Evolutionary conservation across 179 eudicot genomes (phyloP).

Genomic region (Silene coronaria): DNA sequence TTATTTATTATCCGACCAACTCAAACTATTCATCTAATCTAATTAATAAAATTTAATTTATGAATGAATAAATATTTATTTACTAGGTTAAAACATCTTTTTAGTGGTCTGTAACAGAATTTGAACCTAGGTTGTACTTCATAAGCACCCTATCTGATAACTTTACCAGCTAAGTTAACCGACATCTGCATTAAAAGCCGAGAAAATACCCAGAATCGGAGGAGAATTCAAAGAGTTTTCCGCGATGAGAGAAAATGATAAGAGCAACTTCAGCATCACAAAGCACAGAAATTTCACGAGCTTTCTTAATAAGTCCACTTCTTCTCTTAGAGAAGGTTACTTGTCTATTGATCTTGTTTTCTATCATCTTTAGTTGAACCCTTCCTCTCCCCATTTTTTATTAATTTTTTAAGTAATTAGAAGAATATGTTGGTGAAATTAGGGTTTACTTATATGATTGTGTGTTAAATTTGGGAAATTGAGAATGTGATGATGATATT

Average conservation of each 20-base stretch:
- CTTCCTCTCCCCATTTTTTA: constrained; percentile 55
- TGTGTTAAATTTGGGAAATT: too few relatives aligned
- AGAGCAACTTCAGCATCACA: constrained; percentile 70
- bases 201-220: constrained; percentile 43
- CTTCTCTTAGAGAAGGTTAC: constrained; percentile 66
- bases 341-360: constrained; percentile 68
- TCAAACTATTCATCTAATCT: too few relatives aligned
- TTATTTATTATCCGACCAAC: too few relatives aligned
- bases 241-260: constrained; percentile 56
- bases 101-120: too few relatives aligned
- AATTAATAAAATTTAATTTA: too few relatives aligned
- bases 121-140: too few relatives aligned
- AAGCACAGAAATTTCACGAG: constrained; percentile 59
- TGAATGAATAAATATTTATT: too few relatives aligned
- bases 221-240: constrained; percentile 59
- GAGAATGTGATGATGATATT: background rate
- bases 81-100: too few relatives aligned
- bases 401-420: background rate
- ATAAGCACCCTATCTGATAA: too few relatives aligned
- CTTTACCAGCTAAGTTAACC: too few relatives aligned
- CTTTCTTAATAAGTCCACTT: constrained; percentile 57
- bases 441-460: background rate
- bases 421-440: background rate
- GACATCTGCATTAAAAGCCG: too few relatives aligned
- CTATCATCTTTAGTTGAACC: constrained; percentile 56